Conservation (phyloP, 192 early-diverging fungal species). For the Pilobolus umbonatus region DNA sequence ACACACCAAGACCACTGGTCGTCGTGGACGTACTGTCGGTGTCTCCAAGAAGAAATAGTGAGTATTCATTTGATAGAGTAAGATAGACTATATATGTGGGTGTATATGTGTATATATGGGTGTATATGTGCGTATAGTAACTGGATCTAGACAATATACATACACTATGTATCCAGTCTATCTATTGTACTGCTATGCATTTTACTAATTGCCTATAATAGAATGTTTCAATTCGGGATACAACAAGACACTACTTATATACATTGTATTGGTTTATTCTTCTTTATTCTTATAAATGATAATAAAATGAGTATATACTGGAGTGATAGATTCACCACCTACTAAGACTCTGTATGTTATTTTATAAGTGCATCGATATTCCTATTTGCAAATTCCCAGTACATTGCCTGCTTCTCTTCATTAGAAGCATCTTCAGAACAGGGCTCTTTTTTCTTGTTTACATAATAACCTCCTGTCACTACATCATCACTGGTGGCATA, state of each 20-base stretch:
- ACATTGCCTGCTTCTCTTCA: neutral
- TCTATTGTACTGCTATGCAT: too few relatives aligned
- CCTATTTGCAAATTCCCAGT: constrained; percentile 16
- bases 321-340: neutral
- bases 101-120: too few relatives aligned
- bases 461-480: neutral
- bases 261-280: neutral
- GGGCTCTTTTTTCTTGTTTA: neutral
- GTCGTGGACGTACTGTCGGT: constrained; percentile 94
- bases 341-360: neutral
- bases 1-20: constrained; percentile 99
- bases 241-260: too few relatives aligned
- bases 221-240: too few relatives aligned
- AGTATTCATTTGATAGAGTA: neutral
- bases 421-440: constrained; percentile 13
- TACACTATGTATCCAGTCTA: too few relatives aligned
- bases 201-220: too few relatives aligned
- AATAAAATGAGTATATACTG: neutral
- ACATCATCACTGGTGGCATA: constrained; percentile 17
- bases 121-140: neutral
- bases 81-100: too few relatives aligned
- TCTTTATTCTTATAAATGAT: neutral
- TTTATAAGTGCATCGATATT: neutral
- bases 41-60: constrained; percentile 95
- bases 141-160: neutral